These are phyloP conservation scores for Fusarium albosuccineum DNA, from an alignment of 2,329 filamentous ascomycete genomes.

Conservation along the genomic window DNA sequence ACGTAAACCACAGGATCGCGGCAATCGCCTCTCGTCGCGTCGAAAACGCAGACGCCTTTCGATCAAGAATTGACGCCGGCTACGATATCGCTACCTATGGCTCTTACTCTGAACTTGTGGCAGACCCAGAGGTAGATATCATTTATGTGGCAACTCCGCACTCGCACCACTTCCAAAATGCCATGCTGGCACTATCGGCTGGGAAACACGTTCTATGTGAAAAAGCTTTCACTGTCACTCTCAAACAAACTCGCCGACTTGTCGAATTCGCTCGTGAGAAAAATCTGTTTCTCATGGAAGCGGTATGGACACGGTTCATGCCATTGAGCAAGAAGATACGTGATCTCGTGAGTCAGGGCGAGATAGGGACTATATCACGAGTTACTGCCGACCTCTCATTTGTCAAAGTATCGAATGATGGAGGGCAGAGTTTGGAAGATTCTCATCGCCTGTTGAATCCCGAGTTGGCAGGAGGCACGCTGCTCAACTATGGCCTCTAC, in stretches of 20 bases:
- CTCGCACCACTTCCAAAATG: slow-evolving; percentile 51
- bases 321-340: slow-evolving; percentile 45
- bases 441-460: too few relatives aligned
- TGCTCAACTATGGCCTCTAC: slow-evolving; percentile 37
- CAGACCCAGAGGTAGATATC: slow-evolving; percentile 50
- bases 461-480: too few relatives aligned
- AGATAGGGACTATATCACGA: slow-evolving; percentile 50
- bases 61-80: too few relatives aligned
- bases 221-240: slow-evolving; percentile 52
- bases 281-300: slow-evolving; percentile 53
- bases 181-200: slow-evolving; percentile 49
- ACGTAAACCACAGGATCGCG: too few relatives aligned
- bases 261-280: slow-evolving; percentile 47
- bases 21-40: too few relatives aligned
- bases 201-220: slow-evolving; percentile 56
- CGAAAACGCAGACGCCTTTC: too few relatives aligned
- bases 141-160: slow-evolving; percentile 55
- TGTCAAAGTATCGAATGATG: too few relatives aligned
- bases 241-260: slow-evolving; percentile 45
- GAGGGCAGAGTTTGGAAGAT: too few relatives aligned
- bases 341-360: slow-evolving; percentile 57
- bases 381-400: background rate
- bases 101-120: slow-evolving; percentile 49
- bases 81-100: slow-evolving; percentile 8
- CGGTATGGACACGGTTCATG: slow-evolving; percentile 54